Evolutionary conservation across 2,329 filamentous ascomycete genomes (phyloP), one percentile per base, ranked within the genome.

Genomic region (Colletotrichum liaoningense): DNA sequence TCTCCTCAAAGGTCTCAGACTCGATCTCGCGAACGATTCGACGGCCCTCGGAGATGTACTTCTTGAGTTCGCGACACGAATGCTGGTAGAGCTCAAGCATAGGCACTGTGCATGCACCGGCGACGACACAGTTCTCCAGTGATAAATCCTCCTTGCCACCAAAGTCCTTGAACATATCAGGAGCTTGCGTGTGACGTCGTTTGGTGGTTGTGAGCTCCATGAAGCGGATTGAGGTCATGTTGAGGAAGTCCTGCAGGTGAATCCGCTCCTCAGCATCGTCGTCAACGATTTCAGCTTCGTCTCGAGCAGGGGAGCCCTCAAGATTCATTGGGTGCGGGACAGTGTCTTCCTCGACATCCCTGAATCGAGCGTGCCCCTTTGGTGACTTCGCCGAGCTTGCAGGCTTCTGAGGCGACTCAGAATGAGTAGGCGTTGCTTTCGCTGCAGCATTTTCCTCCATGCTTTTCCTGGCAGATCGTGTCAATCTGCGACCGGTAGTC

Each of bases 141-240:
- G 89, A 88, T 67, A 89, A 77, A 56, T 90, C 87, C 33, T 91
- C 88, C 72, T 86, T 83, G 49, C 83, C 84, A 5, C 80, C 78
- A 6, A 82, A 77, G 56, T 88, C 84, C 63, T 84, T 85, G 24
- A 86, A 79, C 14, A 82, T 78, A 66, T 85, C 81, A 16, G 92
- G 92, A 3, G 90, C 93, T 58, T 93, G 91, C 0, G 96, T 98
- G 78, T 97, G 93, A 68, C 97, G 90, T 76, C 96, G 89, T 81
- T 98, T 98, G 1, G 95, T 98, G 0, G 96, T 98, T n/a, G 93
- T 98, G 63, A 99, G 87, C 80, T 99, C 97, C 94, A 99, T 98
- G 84, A 99, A 99, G 67, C 95, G 94, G 78, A 99, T 98, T 72
- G 94, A 97, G 2, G 96, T 98, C 91, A 98, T 92, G 75, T 97